A percentile compares a stretch with the other conserved stretches of the same genome.
Conservation (phyloP, 164 flowering plant genomes). For the Liriodendron chinense region DNA sequence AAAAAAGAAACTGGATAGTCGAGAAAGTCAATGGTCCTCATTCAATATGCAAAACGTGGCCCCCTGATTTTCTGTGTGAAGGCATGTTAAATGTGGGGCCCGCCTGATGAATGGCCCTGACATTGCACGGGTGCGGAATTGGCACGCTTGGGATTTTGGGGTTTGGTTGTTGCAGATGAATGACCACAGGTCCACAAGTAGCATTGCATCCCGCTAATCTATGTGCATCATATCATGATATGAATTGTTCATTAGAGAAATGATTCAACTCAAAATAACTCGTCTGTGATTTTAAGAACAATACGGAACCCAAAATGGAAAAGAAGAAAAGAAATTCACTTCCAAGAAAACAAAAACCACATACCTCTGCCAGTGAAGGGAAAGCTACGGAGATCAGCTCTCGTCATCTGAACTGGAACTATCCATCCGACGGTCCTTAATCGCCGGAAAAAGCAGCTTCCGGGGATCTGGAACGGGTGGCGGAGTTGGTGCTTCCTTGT, state of each 20-base stretch:
- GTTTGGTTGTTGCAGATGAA: neutral
- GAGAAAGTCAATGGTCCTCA: too few species aligned
- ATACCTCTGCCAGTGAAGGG: neutral
- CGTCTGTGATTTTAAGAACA: too few species aligned
- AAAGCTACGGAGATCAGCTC: constrained; percentile 10
- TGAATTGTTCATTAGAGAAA: too few species aligned
- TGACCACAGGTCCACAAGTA: neutral
- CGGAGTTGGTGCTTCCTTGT: constrained; percentile 26
- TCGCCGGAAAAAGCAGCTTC: constrained; percentile 56
- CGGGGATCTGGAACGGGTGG: constrained; percentile 33
- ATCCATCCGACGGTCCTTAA: constrained; percentile 35
- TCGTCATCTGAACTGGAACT: constrained; percentile 57
- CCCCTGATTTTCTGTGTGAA: neutral
- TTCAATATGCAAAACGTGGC: neutral
- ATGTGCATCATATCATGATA: neutral
- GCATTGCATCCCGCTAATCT: neutral
- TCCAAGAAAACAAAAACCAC: neutral
- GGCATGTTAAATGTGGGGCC: neutral
- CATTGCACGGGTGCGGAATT: neutral
- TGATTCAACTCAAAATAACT: too few species aligned
- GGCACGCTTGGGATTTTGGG: neutral
- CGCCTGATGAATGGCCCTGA: neutral
- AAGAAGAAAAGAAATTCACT: neutral
- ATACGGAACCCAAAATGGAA: neutral
- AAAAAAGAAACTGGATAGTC: too few species aligned